Evolutionary conservation across 805 yeast species (phyloP), one percentile per base, ranked within the genome.

Genomic region (Komagataella phaffii): DNA sequence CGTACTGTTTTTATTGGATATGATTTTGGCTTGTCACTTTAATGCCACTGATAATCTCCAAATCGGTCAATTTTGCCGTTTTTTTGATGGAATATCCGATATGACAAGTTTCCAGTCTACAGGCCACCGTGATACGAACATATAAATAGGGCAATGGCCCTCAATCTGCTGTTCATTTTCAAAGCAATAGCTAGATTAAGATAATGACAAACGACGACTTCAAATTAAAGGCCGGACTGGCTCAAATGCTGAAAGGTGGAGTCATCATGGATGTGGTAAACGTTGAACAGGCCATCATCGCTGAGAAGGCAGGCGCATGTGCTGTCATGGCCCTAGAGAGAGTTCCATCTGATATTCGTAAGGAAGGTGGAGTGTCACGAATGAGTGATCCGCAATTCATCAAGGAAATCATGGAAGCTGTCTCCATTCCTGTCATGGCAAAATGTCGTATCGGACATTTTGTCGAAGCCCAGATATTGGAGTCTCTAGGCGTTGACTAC

Each of bases 261-360:
- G 87, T 81, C 50, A 79, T 79, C 56, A 78, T 79, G 85, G 85
- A 79, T 61, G 93, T 85, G 44, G 88, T 85, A 53, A 84, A 74
- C 53, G 82, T 83, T 43, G 93, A 86, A 60, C 93, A 86, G 68
- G 95, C 95, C 19, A 64, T 72, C 47, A 77, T 86, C 50, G 95
- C 95, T 21, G 91, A 86, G 65, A 72, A 69, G 51, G 91, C 95
- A 3, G 95, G 95, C 54, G 95, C 95, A 12, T 83, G 87, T 68
- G 91, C 95, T 12, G 95, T 86, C 19, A 86, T 86, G 95, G 95
- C 95, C 3, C 72, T 86, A 56, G 95, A 86, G 68, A 71, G 83
- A 58, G 87, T 86, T 53, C 95, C 95, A 8, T 88, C 93, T 6
- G 93, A 86, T 63, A 86, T 86, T 78, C 77, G 93, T 61, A 81